Conservation (phyloP, 345 rosid genomes). For the Citrus sp. region DNA sequence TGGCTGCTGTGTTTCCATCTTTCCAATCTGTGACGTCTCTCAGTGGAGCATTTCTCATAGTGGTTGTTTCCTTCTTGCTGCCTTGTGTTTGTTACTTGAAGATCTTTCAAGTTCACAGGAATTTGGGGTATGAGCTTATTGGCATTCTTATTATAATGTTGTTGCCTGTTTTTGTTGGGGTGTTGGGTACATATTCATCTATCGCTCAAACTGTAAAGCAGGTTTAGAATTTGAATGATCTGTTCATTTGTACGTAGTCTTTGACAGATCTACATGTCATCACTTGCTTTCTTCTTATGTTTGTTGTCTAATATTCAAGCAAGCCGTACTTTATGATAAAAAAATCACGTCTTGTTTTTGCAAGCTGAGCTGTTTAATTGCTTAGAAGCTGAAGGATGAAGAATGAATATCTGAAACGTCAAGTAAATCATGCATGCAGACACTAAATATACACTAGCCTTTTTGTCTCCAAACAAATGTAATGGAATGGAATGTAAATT, state of each 20-base stretch:
- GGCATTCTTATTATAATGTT: constrained; percentile 11
- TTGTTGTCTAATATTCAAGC: neutral
- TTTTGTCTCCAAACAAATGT: too few species aligned
- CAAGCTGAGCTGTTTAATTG: too few species aligned
- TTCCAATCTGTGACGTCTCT: constrained; percentile 34
- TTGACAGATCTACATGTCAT: too few species aligned
- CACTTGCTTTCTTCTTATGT: neutral
- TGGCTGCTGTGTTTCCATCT: constrained; percentile 32
- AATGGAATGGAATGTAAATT: neutral
- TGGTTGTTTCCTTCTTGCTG: constrained; percentile 31
- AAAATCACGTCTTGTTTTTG: too few species aligned
- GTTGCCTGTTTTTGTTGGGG: constrained; percentile 6
- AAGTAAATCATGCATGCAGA: neutral
- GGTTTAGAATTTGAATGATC: neutral
- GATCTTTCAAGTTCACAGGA: constrained; percentile 25
- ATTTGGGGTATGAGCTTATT: constrained; percentile 14
- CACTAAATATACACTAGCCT: too few species aligned
- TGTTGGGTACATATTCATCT: constrained; percentile 24
- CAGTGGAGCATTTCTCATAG: constrained; percentile 33
- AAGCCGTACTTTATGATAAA: too few species aligned
- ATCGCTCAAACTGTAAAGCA: constrained; percentile 5
- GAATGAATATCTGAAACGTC: neutral
- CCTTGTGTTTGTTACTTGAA: constrained; percentile 41
- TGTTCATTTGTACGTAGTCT: neutral
- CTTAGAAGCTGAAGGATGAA: too few species aligned